Evolutionary conservation across 495 filamentous ascomycete species (phyloP).

Genomic region (Halenospora varia): DNA sequence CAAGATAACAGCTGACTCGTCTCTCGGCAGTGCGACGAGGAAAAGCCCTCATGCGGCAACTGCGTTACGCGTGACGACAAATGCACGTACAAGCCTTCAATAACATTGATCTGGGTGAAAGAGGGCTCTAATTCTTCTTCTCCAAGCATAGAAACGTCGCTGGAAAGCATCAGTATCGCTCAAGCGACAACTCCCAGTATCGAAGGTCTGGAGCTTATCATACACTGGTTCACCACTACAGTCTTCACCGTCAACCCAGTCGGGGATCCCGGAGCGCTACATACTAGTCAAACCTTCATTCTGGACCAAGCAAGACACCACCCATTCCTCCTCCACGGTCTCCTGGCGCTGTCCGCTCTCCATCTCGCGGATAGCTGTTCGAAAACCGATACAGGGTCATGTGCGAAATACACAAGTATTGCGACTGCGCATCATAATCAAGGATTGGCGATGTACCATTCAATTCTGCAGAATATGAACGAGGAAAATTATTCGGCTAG

Average conservation of each 20-base stretch:
- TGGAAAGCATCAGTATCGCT: background rate
- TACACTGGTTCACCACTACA: conserved; percentile 8
- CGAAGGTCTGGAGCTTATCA: conserved; percentile 3
- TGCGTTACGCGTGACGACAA: background rate
- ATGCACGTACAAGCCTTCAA: conserved; percentile 2
- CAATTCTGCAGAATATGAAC: conserved; percentile 3
- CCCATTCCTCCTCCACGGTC: conserved; percentile 13
- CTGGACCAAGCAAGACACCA: conserved; percentile 6
- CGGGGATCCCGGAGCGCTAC: background rate
- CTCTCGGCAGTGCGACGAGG: conserved; percentile 1
- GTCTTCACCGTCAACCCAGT: background rate
- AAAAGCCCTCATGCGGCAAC: conserved; percentile 4
- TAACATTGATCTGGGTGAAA: background rate
- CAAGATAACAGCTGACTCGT: background rate
- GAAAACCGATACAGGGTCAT: too few species aligned
- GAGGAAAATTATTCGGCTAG: conserved; percentile 6
- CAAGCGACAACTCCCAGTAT: background rate
- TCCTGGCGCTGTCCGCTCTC: conserved; percentile 9
- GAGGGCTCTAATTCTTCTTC: conserved; percentile 1
- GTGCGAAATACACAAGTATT: conserved; percentile 3
- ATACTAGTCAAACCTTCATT: conserved; percentile 6
- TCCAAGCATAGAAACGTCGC: background rate
- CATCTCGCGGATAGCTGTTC: background rate
- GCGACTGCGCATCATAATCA: conserved; percentile 6
- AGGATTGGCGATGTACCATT: conserved; percentile 2